Conservation (phyloP, 495 filamentous ascomycete genomes). For the Bryoglossum gracile region DNA sequence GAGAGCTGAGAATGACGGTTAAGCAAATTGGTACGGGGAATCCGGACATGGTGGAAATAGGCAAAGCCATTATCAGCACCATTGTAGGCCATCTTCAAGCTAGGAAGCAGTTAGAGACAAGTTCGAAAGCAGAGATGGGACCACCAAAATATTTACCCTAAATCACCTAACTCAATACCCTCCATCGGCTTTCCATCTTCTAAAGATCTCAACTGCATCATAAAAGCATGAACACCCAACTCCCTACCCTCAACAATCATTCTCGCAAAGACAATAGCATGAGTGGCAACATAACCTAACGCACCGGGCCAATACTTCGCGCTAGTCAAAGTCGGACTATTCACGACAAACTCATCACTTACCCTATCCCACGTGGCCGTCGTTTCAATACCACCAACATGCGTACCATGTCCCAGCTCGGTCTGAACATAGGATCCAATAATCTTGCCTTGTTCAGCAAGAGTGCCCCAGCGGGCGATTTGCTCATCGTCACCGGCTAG, state of each 20-base stretch:
- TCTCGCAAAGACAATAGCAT: conserved; percentile 24
- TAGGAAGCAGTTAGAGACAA: neutral
- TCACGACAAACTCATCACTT: conserved; percentile 57
- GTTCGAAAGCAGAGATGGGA: neutral
- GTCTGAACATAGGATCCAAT: conserved; percentile 68
- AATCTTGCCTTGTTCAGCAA: conserved; percentile 53
- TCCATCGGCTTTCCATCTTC: conserved; percentile 22
- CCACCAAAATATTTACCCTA: conserved; percentile 18
- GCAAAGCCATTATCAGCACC: conserved; percentile 69
- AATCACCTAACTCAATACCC: conserved; percentile 27
- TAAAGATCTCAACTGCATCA: conserved; percentile 27
- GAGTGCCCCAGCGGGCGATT: conserved; percentile 51
- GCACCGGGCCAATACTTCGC: conserved; percentile 71
- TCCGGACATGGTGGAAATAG: conserved; percentile 56
- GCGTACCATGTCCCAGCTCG: conserved; percentile 62
- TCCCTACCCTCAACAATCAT: conserved; percentile 24
- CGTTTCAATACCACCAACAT: conserved; percentile 63
- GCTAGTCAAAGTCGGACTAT: conserved; percentile 39
- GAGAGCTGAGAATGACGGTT: conserved; percentile 52
- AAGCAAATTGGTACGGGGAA: conserved; percentile 59
- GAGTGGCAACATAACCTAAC: conserved; percentile 44
- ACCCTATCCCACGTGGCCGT: conserved; percentile 57
- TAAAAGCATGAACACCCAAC: conserved; percentile 29
- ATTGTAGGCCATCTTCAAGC: conserved; percentile 30
- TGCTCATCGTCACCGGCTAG: conserved; percentile 61